Conservation (phyloP, 2,329 filamentous ascomycete genomes). For the Fusarium tuaranense region DNA sequence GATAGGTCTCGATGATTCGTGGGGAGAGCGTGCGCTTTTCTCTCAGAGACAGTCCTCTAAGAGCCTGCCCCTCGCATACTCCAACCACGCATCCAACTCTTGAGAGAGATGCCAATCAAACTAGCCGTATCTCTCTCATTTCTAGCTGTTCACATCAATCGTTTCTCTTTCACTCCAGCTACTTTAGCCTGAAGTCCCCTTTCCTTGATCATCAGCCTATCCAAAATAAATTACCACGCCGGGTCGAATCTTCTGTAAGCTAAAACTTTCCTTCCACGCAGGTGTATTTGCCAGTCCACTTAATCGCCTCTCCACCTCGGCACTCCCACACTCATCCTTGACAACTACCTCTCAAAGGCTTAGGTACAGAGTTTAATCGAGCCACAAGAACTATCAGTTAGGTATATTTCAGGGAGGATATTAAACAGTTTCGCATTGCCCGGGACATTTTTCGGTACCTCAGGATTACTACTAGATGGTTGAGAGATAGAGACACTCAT, state of each 20-base stretch:
- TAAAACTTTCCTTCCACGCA: background rate
- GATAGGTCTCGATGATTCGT: background rate
- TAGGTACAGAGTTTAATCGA: background rate
- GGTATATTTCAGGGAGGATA: background rate
- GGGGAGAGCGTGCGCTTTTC: background rate
- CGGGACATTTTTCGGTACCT: background rate
- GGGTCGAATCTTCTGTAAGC: background rate
- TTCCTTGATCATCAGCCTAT: background rate
- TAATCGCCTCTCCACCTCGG: background rate
- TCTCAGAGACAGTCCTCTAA: background rate
- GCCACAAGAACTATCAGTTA: background rate
- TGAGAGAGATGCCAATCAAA: background rate
- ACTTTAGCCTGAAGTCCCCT: background rate
- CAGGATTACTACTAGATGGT: background rate
- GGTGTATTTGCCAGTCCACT: background rate
- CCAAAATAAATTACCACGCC: background rate
- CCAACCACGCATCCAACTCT: background rate
- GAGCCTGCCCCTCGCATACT: background rate
- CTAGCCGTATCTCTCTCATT: background rate
- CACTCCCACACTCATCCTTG: background rate
- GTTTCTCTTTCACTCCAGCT: background rate
- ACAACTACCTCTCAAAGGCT: background rate
- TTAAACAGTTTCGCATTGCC: background rate
- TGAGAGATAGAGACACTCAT: background rate
- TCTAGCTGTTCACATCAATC: background rate